Percentiles rank a stretch among this genome's conserved stretches.
Conservation (phyloP, 371 early-diverging fungal genomes). For the Homolaphlyctis polyrhiza region DNA sequence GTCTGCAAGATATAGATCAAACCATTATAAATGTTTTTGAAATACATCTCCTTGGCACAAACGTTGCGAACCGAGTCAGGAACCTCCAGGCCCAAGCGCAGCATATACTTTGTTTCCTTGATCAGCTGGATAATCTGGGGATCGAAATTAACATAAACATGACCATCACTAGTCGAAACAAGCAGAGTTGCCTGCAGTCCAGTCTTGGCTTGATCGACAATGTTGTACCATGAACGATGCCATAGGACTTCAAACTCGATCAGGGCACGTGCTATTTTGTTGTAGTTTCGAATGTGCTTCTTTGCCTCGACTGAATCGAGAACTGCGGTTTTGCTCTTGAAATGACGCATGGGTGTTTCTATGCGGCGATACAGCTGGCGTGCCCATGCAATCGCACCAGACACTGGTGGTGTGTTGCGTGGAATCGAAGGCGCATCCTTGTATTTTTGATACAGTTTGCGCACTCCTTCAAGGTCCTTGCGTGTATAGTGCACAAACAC, state of each 20-base stretch:
- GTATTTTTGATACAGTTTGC: slow-evolving; percentile 53
- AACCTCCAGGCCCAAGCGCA: slow-evolving; percentile 45
- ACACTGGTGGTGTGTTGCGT: slow-evolving; percentile 51
- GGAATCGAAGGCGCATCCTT: slow-evolving; percentile 55
- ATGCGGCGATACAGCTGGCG: slow-evolving; percentile 52
- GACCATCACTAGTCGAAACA: slow-evolving; percentile 42
- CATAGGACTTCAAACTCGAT: slow-evolving; percentile 58
- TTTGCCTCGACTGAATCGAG: slow-evolving; percentile 47
- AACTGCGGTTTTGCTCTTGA: slow-evolving; percentile 40
- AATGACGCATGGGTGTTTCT: slow-evolving; percentile 52
- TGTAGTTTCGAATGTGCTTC: slow-evolving; percentile 60
- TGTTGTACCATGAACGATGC: slow-evolving; percentile 47
- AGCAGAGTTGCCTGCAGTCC: slow-evolving; percentile 56
- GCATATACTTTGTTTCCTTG: slow-evolving; percentile 50
- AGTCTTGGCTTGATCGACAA: slow-evolving; percentile 53
- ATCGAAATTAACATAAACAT: slow-evolving; percentile 59
- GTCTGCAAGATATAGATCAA: slow-evolving; percentile 38
- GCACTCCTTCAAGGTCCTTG: slow-evolving; percentile 51
- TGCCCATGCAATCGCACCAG: slow-evolving; percentile 59
- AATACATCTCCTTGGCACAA: slow-evolving; percentile 49
- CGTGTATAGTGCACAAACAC: slow-evolving; percentile 57
- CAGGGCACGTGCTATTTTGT: slow-evolving; percentile 52
- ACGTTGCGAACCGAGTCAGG: slow-evolving; percentile 44
- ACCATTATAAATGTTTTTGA: slow-evolving; percentile 36
- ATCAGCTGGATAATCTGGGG: slow-evolving; percentile 52